Evolutionary conservation across 192 early-diverging fungal genomes (phyloP), one percentile per base, ranked within the genome.

Genomic region (Chytriomyces sp.): DNA sequence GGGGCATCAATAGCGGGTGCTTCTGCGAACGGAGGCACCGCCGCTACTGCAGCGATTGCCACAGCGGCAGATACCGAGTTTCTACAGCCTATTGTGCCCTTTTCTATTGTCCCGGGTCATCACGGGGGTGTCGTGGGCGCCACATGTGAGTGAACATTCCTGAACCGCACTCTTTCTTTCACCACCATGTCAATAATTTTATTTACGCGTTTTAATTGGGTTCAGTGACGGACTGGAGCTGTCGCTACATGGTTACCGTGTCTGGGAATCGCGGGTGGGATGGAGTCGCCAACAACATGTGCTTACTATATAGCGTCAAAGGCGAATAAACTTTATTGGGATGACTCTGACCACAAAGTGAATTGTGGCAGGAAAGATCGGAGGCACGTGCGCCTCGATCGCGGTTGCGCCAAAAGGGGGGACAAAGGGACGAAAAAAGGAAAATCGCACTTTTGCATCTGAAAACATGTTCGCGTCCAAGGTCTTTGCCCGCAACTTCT

Each of bases 201-300:
- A n/a, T n/a, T n/a, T 25, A 7, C 32, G 53, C 52, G 32, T 4
- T 59, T 59, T 36, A n/a, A 33, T 72, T 26, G 10, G 8, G 5
- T 22, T 26, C 22, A 40, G 30, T 31, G 25, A 58, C 57, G 52
- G 94, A 96, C 77, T 80, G 84, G 25, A 78, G 83, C 3, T 88
- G 88, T 52, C 82, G 85, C 30, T 96, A 90, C 55, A 88, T 99
- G 93, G 84, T 99, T 28, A 96, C 91, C 4, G 89, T 93, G 0
- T 93, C 94, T 0, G 98, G 98, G 19, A 94, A 89, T 77, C 82
- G 95, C 28, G 98, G 96, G n/a, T 99, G 96, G 96, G 96, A 98
- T 40, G 96, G 96, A 41, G 59, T 78, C 7, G 87, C 89, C 52
- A 94, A 90, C 44, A 94, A 95, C 74, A 72, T 85, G 30, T 94